These are phyloP conservation scores for Penicillium antarcticum DNA, from an alignment of 495 filamentous ascomycete genomes.

Conservation along the genomic window DNA sequence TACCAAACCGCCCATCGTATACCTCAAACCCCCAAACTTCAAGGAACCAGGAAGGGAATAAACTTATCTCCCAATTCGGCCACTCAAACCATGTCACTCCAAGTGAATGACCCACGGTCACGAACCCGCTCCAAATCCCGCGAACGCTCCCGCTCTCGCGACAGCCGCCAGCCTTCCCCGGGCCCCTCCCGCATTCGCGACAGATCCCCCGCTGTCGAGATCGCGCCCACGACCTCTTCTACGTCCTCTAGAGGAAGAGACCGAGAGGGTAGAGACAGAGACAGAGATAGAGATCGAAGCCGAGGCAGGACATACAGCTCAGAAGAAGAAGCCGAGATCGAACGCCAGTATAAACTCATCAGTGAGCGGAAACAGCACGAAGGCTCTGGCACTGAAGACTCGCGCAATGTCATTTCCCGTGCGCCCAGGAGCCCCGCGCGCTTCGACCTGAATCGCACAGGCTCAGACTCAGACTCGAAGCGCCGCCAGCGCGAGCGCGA, in stretches of 20 bases:
- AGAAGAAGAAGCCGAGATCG: conserved; percentile 26
- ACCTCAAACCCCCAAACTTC: neutral
- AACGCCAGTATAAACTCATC: conserved; percentile 25
- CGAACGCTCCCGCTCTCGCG: conserved; percentile 49
- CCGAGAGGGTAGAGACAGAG: conserved; percentile 1
- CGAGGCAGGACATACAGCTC: conserved; percentile 22
- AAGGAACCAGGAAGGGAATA: neutral
- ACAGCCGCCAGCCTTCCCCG: conserved; percentile 36
- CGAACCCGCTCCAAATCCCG: conserved; percentile 60
- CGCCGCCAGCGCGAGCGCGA: conserved; percentile 22
- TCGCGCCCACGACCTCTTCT: conserved; percentile 9
- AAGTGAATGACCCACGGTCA: conserved; percentile 56
- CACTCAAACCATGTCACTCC: conserved; percentile 41
- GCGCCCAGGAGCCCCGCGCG: conserved; percentile 43
- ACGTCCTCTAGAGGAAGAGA: too few relatives aligned
- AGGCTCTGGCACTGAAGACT: neutral
- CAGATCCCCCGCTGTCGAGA: conserved; percentile 14
- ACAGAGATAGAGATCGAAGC: conserved; percentile 4
- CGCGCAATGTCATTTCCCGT: conserved; percentile 3
- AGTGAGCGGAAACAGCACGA: conserved; percentile 14
- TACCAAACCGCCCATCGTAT: neutral
- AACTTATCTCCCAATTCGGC: conserved; percentile 19
- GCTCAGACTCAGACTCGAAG: conserved; percentile 40
- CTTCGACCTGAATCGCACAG: conserved; percentile 41
- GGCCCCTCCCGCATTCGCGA: conserved; percentile 8